Evolutionary conservation across 1,284 basidiomycete species (phyloP).

Genomic region (Apiotrichum porosum): DNA sequence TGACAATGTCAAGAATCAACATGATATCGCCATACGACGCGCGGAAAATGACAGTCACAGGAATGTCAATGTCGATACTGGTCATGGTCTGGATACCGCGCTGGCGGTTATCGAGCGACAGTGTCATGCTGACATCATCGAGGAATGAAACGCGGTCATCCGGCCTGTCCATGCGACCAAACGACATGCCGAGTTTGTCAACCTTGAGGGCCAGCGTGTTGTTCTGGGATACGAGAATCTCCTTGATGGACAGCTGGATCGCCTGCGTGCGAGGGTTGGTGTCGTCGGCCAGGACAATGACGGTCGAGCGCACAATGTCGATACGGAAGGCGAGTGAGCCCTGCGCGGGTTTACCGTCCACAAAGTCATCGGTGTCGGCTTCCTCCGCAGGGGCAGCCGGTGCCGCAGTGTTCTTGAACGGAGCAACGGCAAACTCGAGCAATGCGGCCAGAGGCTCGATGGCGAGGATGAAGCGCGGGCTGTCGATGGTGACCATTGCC

Average conservation of each 20-base stretch:
- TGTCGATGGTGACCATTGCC: constrained; percentile 84
- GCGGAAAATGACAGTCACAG: constrained; percentile 77
- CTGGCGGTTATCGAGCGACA: constrained; percentile 79
- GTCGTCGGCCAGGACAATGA: constrained; percentile 86
- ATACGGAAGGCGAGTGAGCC: constrained; percentile 61
- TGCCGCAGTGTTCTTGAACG: constrained; percentile 49
- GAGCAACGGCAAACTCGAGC: constrained; percentile 74
- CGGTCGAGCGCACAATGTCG: constrained; percentile 85
- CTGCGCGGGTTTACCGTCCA: constrained; percentile 6
- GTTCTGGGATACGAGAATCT: constrained; percentile 89
- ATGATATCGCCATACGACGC: constrained; percentile 90
- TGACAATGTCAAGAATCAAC: constrained; percentile 82
- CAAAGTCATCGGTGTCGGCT: constrained; percentile 15
- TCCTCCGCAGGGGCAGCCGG: constrained; percentile 19
- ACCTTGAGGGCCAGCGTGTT: constrained; percentile 78
- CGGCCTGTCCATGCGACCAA: constrained; percentile 75
- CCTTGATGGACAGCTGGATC: constrained; percentile 77
- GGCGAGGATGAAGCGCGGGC: constrained; percentile 88
- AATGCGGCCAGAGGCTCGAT: constrained; percentile 88
- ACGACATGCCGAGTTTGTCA: constrained; percentile 85
- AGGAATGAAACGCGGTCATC: constrained; percentile 81
- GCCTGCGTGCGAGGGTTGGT: constrained; percentile 75
- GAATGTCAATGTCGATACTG: constrained; percentile 75
- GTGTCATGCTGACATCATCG: constrained; percentile 84
- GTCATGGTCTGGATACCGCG: constrained; percentile 70